Conservation (phyloP, 129 eudicot genomes). For the Tagetes patula region DNA sequence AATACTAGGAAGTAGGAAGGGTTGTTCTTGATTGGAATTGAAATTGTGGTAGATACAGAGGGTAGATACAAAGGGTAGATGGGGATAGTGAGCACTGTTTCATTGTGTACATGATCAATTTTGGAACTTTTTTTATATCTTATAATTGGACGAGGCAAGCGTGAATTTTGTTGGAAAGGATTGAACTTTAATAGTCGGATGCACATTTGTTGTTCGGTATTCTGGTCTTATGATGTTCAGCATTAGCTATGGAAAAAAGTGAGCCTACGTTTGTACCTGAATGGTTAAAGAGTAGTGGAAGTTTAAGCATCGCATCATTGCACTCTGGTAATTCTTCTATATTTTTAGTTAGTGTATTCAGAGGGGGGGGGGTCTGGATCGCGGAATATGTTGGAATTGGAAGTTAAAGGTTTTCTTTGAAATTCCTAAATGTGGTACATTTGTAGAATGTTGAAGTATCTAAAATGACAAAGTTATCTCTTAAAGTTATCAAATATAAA, state of each 20-base stretch:
- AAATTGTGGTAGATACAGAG: constrained; percentile 15
- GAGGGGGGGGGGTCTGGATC: too few relatives aligned
- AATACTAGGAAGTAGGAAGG: neutral
- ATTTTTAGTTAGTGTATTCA: neutral
- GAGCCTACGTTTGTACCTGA: constrained; percentile 92
- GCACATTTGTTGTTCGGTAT: constrained; percentile 34
- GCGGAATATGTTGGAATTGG: too few relatives aligned
- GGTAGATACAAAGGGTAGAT: constrained; percentile 3
- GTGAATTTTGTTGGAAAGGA: constrained; percentile 22
- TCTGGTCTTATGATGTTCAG: constrained; percentile 49
- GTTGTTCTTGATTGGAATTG: too few relatives aligned
- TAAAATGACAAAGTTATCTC: too few relatives aligned
- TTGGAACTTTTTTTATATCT: too few relatives aligned
- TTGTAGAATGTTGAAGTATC: too few relatives aligned
- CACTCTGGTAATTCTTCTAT: constrained; percentile 51
- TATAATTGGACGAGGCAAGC: constrained; percentile 3
- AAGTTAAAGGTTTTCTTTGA: too few relatives aligned
- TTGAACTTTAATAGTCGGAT: constrained; percentile 10
- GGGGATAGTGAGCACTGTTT: too few relatives aligned
- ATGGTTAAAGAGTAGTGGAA: constrained; percentile 83
- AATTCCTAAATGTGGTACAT: too few relatives aligned
- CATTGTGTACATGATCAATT: too few relatives aligned
- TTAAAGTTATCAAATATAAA: too few relatives aligned
- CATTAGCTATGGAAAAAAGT: constrained; percentile 79
- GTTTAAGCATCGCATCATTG: constrained; percentile 36